These are phyloP conservation scores for Septoria petroselini DNA, from an alignment of 2,329 filamentous ascomycete genomes.

Conservation along the genomic window DNA sequence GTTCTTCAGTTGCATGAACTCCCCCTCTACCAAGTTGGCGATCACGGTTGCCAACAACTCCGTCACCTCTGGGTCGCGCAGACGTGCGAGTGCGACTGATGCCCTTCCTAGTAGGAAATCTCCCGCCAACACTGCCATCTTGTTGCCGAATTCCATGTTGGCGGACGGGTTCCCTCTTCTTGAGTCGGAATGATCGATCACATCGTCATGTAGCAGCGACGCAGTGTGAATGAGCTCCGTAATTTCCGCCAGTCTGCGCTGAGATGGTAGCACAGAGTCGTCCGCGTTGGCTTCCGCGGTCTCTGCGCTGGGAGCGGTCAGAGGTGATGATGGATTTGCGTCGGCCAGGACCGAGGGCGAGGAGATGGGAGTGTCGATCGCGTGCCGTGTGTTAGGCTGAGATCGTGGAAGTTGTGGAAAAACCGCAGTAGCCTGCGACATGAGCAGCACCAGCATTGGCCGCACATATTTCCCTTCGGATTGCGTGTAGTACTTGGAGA, in stretches of 20 bases:
- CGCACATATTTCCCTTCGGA: conserved; percentile 96
- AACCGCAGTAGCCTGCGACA: conserved; percentile 90
- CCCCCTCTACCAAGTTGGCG: conserved; percentile 93
- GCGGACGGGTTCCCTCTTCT: conserved; percentile 81
- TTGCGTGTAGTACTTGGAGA: conserved; percentile 96
- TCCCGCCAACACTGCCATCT: conserved; percentile 97
- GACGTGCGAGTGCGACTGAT: conserved; percentile 84
- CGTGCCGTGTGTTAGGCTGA: conserved; percentile 32
- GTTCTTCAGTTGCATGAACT: conserved; percentile 99
- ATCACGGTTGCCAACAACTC: conserved; percentile 95
- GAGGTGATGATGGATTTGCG: conserved; percentile 67
- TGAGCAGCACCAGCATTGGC: conserved; percentile 89
- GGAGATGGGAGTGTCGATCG: conserved; percentile 61
- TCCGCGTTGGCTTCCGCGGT: conserved; percentile 45
- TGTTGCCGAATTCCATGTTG: conserved; percentile 95
- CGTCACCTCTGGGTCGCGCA: conserved; percentile 89
- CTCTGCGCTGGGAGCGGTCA: conserved; percentile 52
- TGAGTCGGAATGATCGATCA: conserved; percentile 88
- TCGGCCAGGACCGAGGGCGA: conserved; percentile 67
- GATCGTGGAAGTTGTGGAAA: conserved; percentile 60
- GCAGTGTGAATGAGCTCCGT: conserved; percentile 97
- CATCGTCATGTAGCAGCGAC: conserved; percentile 94
- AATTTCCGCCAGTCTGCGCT: conserved; percentile 90
- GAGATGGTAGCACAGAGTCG: conserved; percentile 80
- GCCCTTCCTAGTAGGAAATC: conserved; percentile 92